Evolutionary conservation across 345 rosid species (phyloP).

Genomic region (Crucihimalaya himalaica): DNA sequence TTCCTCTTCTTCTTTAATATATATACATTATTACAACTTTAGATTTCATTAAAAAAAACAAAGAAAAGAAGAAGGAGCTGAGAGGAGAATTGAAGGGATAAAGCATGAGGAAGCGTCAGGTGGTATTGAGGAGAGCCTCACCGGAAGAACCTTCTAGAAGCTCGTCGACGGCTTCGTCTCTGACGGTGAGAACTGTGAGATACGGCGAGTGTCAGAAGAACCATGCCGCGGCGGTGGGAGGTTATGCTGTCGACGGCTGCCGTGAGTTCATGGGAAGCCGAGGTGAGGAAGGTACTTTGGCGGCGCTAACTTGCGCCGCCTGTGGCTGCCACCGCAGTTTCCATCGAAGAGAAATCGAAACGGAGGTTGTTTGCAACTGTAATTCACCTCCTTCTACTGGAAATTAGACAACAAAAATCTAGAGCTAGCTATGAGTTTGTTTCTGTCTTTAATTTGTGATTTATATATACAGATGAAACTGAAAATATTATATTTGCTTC

Average conservation of each 20-base stretch:
- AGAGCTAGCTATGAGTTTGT: constrained; percentile 18
- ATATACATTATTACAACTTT: constrained; percentile 13
- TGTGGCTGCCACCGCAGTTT: constrained; percentile 79
- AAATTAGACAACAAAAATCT: constrained; percentile 24
- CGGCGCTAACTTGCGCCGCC: constrained; percentile 64
- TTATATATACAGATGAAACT: constrained; percentile 24
- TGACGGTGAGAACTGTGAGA: constrained; percentile 35
- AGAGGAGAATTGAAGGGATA: neutral
- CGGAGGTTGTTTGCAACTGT: constrained; percentile 56
- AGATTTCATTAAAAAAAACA: constrained; percentile 6
- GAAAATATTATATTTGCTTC: constrained; percentile 18
- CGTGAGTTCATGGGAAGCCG: constrained; percentile 46
- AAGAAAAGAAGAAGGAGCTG: constrained; percentile 15
- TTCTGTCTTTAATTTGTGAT: constrained; percentile 11
- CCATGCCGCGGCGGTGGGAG: constrained; percentile 43
- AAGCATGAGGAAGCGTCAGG: constrained; percentile 45
- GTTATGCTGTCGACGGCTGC: constrained; percentile 46
- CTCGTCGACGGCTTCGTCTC: constrained; percentile 36
- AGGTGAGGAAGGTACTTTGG: constrained; percentile 38
- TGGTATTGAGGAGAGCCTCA: constrained; percentile 39
- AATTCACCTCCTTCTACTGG: constrained; percentile 54
- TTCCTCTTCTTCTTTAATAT: constrained; percentile 12
- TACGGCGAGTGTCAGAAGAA: constrained; percentile 48
- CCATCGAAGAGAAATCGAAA: constrained; percentile 61
- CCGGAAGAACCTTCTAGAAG: constrained; percentile 48